Base-by-base conservation (phyloP, 768 basidiomycete species). In the Panus rudis region DNA sequence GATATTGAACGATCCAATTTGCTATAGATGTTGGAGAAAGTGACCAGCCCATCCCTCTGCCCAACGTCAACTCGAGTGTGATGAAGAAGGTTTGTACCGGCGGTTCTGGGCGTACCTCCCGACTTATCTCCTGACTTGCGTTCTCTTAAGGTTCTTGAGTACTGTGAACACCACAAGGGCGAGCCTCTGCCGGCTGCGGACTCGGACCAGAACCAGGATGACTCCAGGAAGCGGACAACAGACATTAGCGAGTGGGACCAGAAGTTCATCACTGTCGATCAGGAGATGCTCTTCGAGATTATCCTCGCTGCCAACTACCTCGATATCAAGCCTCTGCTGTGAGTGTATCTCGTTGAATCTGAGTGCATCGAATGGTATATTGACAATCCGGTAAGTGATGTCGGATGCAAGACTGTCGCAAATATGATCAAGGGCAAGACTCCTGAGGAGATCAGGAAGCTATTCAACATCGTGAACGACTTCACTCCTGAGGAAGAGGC, bases 381-480 rank as follows among this genome's bases (percentile, higher is more conserved):
- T 14, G 37, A 47, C 35, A 26, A 47, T 40, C 22, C n/a, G 28
- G 24, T 26, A 2, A 94, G 92, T 52, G 93, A 96, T 59, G 91
- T 96, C 46, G 93, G 93, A 1, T 96, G 93, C 79, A 94, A 96
- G 75, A 96, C 92, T 3, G 93, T 96, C 4, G 96, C 96, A 12
- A 98, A 98, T 76, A 99, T 98, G 96, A 98, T 99, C 78, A 98
- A 99, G 72, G 96, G 96, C 25, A 99, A 99, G 78, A 94, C 93
- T 3, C 96, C 96, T 19, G 96, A 98, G 64, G 96, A 98, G 69
- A 98, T 99, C 54, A 84, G 94, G 46, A 97, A 97, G 60, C 78
- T 98, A 42, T 97, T 92, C 73, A 94, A 96, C 76, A 92, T 93
- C 52, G 87, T 90, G 24, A 92, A 92, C 62, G 96, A 97, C 67